Conservation (phyloP, 2,329 filamentous ascomycete genomes). For the Spiromastix sp. region DNA sequence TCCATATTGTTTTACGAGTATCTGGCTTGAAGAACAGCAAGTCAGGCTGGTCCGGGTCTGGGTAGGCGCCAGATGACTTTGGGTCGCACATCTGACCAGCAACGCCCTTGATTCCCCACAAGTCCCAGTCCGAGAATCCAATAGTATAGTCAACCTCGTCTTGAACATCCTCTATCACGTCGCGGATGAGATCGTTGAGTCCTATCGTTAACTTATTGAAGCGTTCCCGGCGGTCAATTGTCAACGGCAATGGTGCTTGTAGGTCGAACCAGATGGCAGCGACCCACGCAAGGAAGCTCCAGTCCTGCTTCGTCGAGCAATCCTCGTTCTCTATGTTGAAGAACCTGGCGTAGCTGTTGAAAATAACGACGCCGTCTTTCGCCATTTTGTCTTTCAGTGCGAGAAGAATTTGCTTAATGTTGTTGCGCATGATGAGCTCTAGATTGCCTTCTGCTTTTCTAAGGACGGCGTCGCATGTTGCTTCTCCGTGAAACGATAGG, state of each 20-base stretch:
- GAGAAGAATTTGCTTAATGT: slow-evolving; percentile 17
- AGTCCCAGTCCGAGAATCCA: slow-evolving; percentile 23
- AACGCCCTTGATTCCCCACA: slow-evolving; percentile 17
- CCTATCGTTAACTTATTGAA: slow-evolving; percentile 20
- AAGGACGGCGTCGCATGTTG: slow-evolving; percentile 10
- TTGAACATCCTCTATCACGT: slow-evolving; percentile 18
- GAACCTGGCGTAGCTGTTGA: slow-evolving; percentile 22
- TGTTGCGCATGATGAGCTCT: slow-evolving; percentile 18
- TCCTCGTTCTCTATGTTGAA: slow-evolving; percentile 21
- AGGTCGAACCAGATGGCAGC: not conserved
- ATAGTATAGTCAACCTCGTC: slow-evolving; percentile 17
- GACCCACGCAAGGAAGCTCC: slow-evolving; percentile 1
- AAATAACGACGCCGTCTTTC: slow-evolving; percentile 20
- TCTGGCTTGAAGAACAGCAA: slow-evolving; percentile 26
- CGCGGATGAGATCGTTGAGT: slow-evolving; percentile 19
- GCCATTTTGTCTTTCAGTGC: slow-evolving; percentile 21
- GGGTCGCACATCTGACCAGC: slow-evolving; percentile 23
- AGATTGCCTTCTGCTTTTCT: slow-evolving; percentile 18
- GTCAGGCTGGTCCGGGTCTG: slow-evolving; percentile 20
- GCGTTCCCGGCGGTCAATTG: slow-evolving; percentile 16
- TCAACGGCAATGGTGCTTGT: slow-evolving; percentile 13
- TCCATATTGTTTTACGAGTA: slow-evolving; percentile 8
- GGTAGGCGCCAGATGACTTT: slow-evolving; percentile 10
- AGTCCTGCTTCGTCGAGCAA: slow-evolving; percentile 13
- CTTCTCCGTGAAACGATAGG: slow-evolving; percentile 9